Evolutionary conservation across 2,329 filamentous ascomycete genomes (phyloP), one percentile per base, ranked within the genome.

Genomic region (Plenodomus biglobosus): DNA sequence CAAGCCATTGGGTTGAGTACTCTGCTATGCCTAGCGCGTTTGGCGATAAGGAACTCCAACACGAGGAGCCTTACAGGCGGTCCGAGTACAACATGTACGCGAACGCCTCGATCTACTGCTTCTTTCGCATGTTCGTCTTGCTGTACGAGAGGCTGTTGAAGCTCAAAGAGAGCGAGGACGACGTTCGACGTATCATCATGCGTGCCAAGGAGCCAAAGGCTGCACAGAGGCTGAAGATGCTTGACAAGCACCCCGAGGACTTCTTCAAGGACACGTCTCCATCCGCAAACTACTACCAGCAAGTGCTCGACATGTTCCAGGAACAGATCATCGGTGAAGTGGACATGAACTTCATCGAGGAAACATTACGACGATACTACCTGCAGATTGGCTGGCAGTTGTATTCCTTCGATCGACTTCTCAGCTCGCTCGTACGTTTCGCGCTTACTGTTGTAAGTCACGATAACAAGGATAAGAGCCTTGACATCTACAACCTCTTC

Each of bases 121-220:
- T 99, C 79, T 88, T 99, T 76, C 89, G 87, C 59, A 86, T 96
- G 52, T 94, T 99, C 70, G 85, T 96, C 66, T 88, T 87, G n/a
- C 78, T 99, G 4, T 97, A 96, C 73, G 84, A 85, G 63, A 85
- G 94, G 35, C 80, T 99, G 13, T 79, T 87, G 54, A 87, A 88
- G 52, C 84, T 97, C 71, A 97, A 97, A 76, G 80, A 86, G 49
- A 86, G 86, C 65, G 87, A 88, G 61, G 79, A 82, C 2, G 82
- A 85, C 38, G 92, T 95, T 8, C 79, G 83, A 40, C 82, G 85
- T 59, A 86, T 90, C 62, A 86, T 96, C 34, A 77, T 80, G 20
- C 86, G 90, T 17, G 84, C 90, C 38, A 86, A 84, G 66, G 80
- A 84, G 40, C 80, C 82, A 49, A 96, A 95, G 72, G 86, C 92